Base-by-base conservation (phyloP, 1,284 basidiomycete genomes). In the Neonothopanus nambi region DNA sequence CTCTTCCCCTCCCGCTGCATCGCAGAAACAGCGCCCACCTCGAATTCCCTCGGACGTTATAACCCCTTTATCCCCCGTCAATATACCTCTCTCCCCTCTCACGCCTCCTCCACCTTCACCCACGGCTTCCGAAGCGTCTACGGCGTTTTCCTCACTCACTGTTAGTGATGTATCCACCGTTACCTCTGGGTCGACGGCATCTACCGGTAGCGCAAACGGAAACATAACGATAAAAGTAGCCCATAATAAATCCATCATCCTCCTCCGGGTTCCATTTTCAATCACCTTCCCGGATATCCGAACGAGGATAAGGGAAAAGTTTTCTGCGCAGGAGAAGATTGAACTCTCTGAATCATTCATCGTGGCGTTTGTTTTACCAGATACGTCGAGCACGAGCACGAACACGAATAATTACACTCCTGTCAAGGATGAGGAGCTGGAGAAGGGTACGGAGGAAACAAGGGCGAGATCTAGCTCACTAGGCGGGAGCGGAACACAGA, bases 211-310 rank as follows among this genome's bases (percentile, higher is more conserved):
- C 3, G 55, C 65, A 46, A 51, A 60, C 26, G 63, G 62, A 15
- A 60, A 67, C n/a, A 61, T 89, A 52, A 74, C 78, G 5, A 76
- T 90, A 70, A 90, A 90, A 68, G 87, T 80, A 11, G 77, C 79
- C 40, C 78, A 80, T 54, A 78, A 81, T 61, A 75, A 81, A 58
- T 72, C 76, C 28, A 83, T 85, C 57, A 74, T 91, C 59, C 70
- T 85, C 54, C 74, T 90, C 51, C 83, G 85, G 50, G 69, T 78
- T 13, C 66, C 77, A 7, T 72, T 73, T 52, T 65, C 70, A 26
- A 71, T 73, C 47, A 48, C 76, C 3, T 76, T 84, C 53, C 60
- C 63, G 11, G 81, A 82, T 39, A 57, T 88, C 13, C 81, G 84
- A 48, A 66, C 68, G 40, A 78, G 77, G 48, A 67, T 90, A 21